Conservation (phyloP, 1,284 basidiomycete genomes). For the Sporisorium scitamineum region DNA sequence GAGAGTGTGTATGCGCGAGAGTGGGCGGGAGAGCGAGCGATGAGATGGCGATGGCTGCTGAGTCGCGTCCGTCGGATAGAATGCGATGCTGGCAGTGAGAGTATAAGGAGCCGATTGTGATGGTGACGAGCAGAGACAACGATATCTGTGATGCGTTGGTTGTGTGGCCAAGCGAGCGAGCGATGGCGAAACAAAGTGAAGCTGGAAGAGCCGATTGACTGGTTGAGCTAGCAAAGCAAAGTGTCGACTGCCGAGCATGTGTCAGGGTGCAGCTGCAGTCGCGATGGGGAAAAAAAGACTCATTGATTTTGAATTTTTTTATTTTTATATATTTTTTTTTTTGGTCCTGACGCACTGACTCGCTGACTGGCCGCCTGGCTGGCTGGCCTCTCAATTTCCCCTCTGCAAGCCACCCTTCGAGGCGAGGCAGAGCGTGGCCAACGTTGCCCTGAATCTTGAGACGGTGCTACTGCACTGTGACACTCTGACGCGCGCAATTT, state of each 20-base stretch:
- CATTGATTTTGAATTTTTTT: background rate
- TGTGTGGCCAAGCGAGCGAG: slow-evolving; percentile 1
- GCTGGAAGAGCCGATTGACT: slow-evolving; percentile 2
- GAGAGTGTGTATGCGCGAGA: slow-evolving; percentile 1
- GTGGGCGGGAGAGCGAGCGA: background rate
- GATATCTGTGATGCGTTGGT: background rate
- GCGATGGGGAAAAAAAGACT: background rate
- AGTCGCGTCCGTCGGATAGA: background rate
- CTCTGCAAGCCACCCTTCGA: background rate
- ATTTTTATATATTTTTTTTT: background rate
- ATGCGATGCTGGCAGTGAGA: background rate
- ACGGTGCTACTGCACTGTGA: background rate
- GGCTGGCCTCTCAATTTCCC: background rate
- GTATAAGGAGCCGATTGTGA: background rate
- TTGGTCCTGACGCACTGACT: background rate
- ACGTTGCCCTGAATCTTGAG: background rate
- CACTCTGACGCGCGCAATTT: slow-evolving; percentile 1
- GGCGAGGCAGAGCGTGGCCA: background rate
- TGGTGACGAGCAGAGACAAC: background rate
- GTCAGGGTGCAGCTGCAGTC: slow-evolving; percentile 9
- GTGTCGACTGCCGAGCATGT: slow-evolving; percentile 3
- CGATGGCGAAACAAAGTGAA: background rate
- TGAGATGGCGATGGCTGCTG: background rate
- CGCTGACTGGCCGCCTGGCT: background rate
- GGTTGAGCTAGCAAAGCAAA: background rate